These are phyloP conservation scores for Neofusicoccum cordaticola DNA, from an alignment of 2,329 filamentous ascomycete species.

Conservation along the genomic window DNA sequence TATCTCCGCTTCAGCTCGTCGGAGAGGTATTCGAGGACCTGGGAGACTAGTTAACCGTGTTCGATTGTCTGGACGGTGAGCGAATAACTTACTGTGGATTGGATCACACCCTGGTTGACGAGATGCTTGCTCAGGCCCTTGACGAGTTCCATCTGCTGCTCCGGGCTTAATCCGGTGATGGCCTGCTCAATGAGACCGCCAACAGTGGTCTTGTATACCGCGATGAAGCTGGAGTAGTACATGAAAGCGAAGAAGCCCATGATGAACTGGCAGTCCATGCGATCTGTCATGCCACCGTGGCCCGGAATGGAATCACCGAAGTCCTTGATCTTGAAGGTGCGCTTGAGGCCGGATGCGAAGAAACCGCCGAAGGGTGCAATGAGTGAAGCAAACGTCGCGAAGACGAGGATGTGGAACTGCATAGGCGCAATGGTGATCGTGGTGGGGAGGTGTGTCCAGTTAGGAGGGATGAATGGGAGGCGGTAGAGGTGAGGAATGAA, in stretches of 20 bases:
- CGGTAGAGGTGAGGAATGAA: conserved; percentile 77
- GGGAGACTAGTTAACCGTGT: background rate
- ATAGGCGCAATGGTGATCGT: conserved; percentile 80
- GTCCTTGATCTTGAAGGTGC: conserved; percentile 99
- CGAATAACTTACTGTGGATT: conserved; percentile 46
- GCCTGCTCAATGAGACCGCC: conserved; percentile 87
- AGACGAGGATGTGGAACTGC: conserved; percentile 86
- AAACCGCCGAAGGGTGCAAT: conserved; percentile 98
- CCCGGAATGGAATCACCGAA: conserved; percentile 98
- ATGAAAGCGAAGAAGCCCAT: conserved; percentile 99
- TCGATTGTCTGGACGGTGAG: background rate
- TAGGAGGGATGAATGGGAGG: conserved; percentile 55
- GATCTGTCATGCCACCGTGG: conserved; percentile 95
- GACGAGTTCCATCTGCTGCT: conserved; percentile 83
- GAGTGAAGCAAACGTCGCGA: conserved; percentile 91
- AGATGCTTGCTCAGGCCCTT: conserved; percentile 61
- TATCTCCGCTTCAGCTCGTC: conserved; percentile 18
- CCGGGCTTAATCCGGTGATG: conserved; percentile 80
- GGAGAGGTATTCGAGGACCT: conserved; percentile 20
- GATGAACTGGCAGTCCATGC: conserved; percentile 99
- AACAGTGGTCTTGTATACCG: conserved; percentile 78
- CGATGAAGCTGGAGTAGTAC: conserved; percentile 98
- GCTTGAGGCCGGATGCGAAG: conserved; percentile 95
- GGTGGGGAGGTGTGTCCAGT: conserved; percentile 68
- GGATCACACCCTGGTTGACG: conserved; percentile 60